Base-by-base conservation (phyloP, 108 stramenopile species). In the Schizochytrium sp. region DNA sequence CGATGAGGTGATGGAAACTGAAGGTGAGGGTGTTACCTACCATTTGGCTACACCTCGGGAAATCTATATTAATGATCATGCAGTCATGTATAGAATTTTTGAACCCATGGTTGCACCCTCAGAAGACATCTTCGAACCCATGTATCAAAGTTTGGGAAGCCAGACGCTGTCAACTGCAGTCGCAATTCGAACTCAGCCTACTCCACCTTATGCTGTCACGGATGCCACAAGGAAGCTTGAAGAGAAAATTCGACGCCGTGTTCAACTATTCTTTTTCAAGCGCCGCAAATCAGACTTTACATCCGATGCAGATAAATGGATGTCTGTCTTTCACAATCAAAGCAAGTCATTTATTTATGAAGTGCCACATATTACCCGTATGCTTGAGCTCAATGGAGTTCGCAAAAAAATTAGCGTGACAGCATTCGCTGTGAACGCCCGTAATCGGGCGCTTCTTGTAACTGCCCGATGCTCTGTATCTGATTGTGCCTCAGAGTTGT, bases 201-300 rank as follows among this genome's bases (percentile, higher is more conserved):
- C n/a, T 55, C 45, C 47, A 53, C 76, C 76, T n/a, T 55, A 55
- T 0, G 8, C 76, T 55, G 76, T 83, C 7, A 83, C 76, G 53
- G 45, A 56, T 5, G 28, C 47, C 15, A 83, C 76, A 40, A 17
- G 15, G 15, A 40, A 83, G 76, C 53, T 83, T 10, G 76, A 83
- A 40, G 28, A 5, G 28, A 49, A 5, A 17, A 83, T 83, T 53
- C 45, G 76, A 28, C 2, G 53, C 17, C 47, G 76, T 10, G 76
- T 83, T 47, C 76, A 83, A 53, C 76, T 83, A 1, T 42, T 83
- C 47, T 55, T 83, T 40, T 83, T 83, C 76, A 83, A 83, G 2
- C 76, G 76, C 5, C 76, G 76, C 10, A 56, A 40, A 8, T 83
- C 76, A 5, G 47, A 83, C 76, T 83, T 83, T 83, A 28, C 53